Evolutionary conservation across 192 early-diverging fungal genomes (phyloP).

Genomic region (Entophlyctis helioformis): DNA sequence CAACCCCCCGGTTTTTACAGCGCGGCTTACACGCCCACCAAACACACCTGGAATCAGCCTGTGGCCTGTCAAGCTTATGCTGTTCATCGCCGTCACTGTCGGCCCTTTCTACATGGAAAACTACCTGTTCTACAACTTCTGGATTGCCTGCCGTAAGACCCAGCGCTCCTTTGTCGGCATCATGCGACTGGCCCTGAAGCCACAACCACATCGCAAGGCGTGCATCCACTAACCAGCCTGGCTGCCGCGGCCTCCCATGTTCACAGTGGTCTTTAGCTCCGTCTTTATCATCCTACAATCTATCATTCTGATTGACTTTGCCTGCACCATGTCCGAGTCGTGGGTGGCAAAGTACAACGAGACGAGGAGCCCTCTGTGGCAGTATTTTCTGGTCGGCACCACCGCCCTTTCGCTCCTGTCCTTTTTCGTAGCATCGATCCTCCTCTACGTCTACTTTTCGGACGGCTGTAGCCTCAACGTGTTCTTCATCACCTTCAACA

Average conservation of each 20-base stretch:
- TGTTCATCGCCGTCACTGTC: conserved; percentile 51
- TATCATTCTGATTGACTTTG: conserved; percentile 76
- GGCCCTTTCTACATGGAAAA: conserved; percentile 75
- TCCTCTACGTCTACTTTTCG: conserved; percentile 68
- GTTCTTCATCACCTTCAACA: conserved; percentile 75
- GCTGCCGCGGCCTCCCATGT: too few relatives aligned
- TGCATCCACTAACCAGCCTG: too few relatives aligned
- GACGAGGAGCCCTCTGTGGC: conserved; percentile 7
- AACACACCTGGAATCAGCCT: too few relatives aligned
- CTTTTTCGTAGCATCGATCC: conserved; percentile 50
- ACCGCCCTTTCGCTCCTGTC: conserved; percentile 51
- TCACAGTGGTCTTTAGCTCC: conserved; percentile 2
- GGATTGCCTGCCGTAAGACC: conserved; percentile 33
- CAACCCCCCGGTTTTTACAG: too few relatives aligned
- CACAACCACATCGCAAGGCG: too few relatives aligned
- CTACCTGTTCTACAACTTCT: conserved; percentile 1
- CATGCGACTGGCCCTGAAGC: too few relatives aligned
- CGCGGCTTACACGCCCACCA: too few relatives aligned
- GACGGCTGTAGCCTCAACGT: conserved; percentile 64
- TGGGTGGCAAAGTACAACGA: conserved; percentile 1
- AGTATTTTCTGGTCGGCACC: conserved; percentile 46
- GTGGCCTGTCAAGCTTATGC: conserved; percentile 16
- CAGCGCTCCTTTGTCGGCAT: neutral
- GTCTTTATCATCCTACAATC: conserved; percentile 83
- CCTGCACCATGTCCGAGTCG: conserved; percentile 43